Conservation (phyloP, 2,329 filamentous ascomycete species). For the Leptographium procerum region DNA sequence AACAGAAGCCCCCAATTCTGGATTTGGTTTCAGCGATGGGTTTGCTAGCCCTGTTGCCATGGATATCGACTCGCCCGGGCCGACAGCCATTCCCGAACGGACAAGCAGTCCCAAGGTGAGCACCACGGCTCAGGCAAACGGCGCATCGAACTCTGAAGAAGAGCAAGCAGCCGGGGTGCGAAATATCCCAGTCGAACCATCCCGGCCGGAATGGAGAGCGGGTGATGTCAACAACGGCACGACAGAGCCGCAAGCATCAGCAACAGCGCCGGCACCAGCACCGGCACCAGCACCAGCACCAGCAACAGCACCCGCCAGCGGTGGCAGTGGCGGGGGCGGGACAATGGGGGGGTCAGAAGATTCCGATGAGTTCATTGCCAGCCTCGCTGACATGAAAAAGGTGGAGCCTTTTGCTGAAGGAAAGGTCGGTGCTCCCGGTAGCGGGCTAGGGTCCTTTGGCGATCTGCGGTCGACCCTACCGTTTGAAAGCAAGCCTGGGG, state of each 20-base stretch:
- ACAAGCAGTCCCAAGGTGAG: background rate
- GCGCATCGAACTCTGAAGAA: constrained; percentile 6
- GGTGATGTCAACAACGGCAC: constrained; percentile 27
- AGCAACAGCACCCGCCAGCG: constrained; percentile 12
- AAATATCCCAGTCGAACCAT: constrained; percentile 47
- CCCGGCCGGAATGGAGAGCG: constrained; percentile 47
- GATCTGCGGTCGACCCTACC: constrained; percentile 47
- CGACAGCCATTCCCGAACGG: constrained; percentile 15
- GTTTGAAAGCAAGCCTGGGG: constrained; percentile 38
- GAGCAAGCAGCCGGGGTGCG: constrained; percentile 26
- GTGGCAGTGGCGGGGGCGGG: background rate
- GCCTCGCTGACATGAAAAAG: constrained; percentile 43
- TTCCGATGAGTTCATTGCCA: constrained; percentile 41
- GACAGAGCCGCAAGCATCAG: background rate
- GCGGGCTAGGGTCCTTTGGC: constrained; percentile 40
- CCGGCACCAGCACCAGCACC: background rate
- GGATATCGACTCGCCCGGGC: constrained; percentile 49
- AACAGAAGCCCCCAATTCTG: background rate
- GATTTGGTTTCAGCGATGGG: constrained; percentile 4
- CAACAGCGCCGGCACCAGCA: background rate
- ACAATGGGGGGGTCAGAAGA: constrained; percentile 40
- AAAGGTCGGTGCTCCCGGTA: constrained; percentile 13
- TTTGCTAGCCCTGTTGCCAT: constrained; percentile 45
- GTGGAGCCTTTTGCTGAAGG: constrained; percentile 41
- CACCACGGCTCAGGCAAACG: background rate